Conservation (phyloP, 495 filamentous ascomycete genomes). For the Penicillium nucicola region DNA sequence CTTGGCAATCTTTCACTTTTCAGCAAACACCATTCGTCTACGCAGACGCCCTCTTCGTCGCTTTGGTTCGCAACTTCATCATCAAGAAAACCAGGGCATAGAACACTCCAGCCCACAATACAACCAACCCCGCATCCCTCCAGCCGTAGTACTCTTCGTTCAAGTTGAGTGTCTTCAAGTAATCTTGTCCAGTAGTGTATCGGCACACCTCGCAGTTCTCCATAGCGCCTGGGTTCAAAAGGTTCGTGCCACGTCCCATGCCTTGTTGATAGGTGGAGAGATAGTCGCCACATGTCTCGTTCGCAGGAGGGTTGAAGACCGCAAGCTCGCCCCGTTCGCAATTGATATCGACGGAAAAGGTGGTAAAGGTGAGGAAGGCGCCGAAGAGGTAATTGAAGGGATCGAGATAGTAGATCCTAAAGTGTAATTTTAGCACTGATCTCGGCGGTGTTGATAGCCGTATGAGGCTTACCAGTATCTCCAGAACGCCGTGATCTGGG, state of each 20-base stretch:
- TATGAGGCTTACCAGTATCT: conserved; percentile 47
- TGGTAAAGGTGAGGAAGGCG: conserved; percentile 51
- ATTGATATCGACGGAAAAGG: conserved; percentile 48
- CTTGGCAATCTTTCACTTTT: not conserved
- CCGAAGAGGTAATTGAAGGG: conserved; percentile 67
- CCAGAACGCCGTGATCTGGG: conserved; percentile 53
- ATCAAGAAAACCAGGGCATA: conserved; percentile 44
- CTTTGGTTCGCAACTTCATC: conserved; percentile 40
- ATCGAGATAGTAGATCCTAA: conserved; percentile 63
- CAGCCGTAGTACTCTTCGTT: conserved; percentile 37
- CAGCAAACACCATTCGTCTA: not conserved
- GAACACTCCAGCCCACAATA: conserved; percentile 28
- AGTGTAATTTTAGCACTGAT: conserved; percentile 4
- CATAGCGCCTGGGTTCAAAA: conserved; percentile 50
- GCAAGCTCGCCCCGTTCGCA: conserved; percentile 56
- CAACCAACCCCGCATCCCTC: conserved; percentile 38
- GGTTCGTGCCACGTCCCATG: conserved; percentile 44
- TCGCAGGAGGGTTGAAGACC: conserved; percentile 47
- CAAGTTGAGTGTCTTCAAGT: conserved; percentile 32
- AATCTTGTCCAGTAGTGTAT: conserved; percentile 32
- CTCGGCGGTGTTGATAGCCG: conserved; percentile 4
- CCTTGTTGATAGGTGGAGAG: conserved; percentile 42
- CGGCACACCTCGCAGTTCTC: conserved; percentile 55
- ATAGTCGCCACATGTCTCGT: conserved; percentile 54
- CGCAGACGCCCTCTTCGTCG: conserved; percentile 27